A percentile compares a stretch with the other conserved stretches of the same genome.
Conservation (phyloP, 306 rosid genomes). For the Clitoria ternatea region DNA sequence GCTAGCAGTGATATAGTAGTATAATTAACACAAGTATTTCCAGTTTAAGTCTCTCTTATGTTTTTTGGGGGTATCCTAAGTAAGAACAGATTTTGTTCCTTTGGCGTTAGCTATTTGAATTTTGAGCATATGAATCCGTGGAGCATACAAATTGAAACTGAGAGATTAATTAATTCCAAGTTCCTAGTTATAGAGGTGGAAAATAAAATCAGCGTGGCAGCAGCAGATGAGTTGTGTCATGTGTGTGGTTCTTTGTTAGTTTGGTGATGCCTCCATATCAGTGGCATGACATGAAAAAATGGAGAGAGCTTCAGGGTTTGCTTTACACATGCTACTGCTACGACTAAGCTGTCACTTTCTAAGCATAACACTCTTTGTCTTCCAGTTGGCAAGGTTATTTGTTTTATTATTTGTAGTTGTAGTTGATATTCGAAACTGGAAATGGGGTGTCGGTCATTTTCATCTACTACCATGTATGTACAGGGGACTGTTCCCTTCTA, state of each 20-base stretch:
- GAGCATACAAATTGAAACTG: not conserved
- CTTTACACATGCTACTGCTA: slow-evolving; percentile 6
- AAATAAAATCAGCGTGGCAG: not conserved
- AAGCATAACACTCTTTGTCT: slow-evolving; percentile 37
- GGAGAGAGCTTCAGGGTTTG: slow-evolving; percentile 20
- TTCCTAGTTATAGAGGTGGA: not conserved
- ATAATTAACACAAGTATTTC: not conserved
- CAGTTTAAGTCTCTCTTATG: not conserved
- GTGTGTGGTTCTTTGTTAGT: not conserved
- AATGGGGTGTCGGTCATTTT: slow-evolving; percentile 51
- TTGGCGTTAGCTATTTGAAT: not conserved
- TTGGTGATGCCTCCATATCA: not conserved
- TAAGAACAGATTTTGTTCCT: slow-evolving; percentile 2
- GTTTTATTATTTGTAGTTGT: slow-evolving; percentile 8
- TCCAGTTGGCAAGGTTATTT: not conserved
- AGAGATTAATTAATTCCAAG: not conserved
- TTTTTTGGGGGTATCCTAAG: not conserved
- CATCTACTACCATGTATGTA: slow-evolving; percentile 17
- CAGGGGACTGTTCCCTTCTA: slow-evolving; percentile 18
- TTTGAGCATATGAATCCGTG: not conserved
- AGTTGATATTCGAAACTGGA: slow-evolving; percentile 16
- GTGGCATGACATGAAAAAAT: slow-evolving; percentile 36
- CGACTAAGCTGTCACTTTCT: slow-evolving; percentile 37
- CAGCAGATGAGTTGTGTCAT: not conserved
- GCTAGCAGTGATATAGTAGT: slow-evolving; percentile 21